These are phyloP conservation scores for Cyberlindnera samutprakarnensis DNA, from an alignment of 805 yeast species.

Conservation along the genomic window DNA sequence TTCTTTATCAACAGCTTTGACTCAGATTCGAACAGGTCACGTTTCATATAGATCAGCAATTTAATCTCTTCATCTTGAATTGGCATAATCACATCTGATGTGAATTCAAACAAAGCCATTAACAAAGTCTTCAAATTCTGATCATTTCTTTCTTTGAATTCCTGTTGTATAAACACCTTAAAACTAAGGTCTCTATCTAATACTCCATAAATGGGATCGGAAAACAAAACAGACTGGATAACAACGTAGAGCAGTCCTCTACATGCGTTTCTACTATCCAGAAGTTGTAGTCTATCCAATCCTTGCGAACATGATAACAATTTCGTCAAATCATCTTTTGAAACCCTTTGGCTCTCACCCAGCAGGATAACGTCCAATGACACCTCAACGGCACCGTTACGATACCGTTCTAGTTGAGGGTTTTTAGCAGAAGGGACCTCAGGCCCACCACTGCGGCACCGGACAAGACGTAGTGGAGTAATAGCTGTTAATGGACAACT, in stretches of 20 bases:
- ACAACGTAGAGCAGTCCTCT: constrained; percentile 15
- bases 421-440: constrained; percentile 23
- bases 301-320: neutral
- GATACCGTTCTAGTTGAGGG: constrained; percentile 20
- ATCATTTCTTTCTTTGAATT: constrained; percentile 15
- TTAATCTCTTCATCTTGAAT: constrained; percentile 11
- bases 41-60: constrained; percentile 17
- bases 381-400: constrained; percentile 19
- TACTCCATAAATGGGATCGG: constrained; percentile 18
- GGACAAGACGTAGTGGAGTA: constrained; percentile 14
- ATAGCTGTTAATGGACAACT: constrained; percentile 11
- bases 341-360: constrained; percentile 24
- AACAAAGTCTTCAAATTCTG: constrained; percentile 18
- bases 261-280: constrained; percentile 17
- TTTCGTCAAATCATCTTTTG: constrained; percentile 14
- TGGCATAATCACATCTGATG: constrained; percentile 14
- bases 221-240: constrained; percentile 13
- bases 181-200: constrained; percentile 8
- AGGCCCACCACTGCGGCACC: constrained; percentile 24
- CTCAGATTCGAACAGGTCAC: constrained; percentile 18
- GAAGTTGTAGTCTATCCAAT: constrained; percentile 10
- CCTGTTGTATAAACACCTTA: constrained; percentile 18
- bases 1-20: constrained; percentile 19
- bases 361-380: constrained; percentile 24
- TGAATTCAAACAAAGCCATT: constrained; percentile 18